phyloP scores from a whole-genome alignment of 805 yeast species.

The Candida hungchunana region DNA sequence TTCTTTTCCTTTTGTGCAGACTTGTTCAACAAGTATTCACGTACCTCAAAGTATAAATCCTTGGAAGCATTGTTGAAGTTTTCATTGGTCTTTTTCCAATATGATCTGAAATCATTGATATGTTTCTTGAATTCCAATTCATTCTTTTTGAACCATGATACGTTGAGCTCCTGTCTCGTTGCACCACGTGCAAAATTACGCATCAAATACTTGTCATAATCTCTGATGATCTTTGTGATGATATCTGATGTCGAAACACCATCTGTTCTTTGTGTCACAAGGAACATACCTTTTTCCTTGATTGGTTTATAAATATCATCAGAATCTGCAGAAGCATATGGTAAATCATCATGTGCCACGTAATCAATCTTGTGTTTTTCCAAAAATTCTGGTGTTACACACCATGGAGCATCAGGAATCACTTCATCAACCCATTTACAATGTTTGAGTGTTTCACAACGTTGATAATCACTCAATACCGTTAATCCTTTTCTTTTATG shows the following conservation, averaged over 20 bases:
- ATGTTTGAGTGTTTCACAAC: slow-evolving; percentile 87
- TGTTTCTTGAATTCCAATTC: slow-evolving; percentile 93
- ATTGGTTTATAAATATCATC: slow-evolving; percentile 94
- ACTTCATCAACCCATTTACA: slow-evolving; percentile 99
- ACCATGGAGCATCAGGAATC: slow-evolving; percentile 93
- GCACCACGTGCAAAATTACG: slow-evolving; percentile 98
- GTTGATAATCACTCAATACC: slow-evolving; percentile 80
- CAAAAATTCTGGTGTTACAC: slow-evolving; percentile 79
- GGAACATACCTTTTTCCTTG: slow-evolving; percentile 83
- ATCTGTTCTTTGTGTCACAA: slow-evolving; percentile 94
- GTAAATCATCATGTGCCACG: slow-evolving; percentile 96
- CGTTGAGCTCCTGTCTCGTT: slow-evolving; percentile 91
- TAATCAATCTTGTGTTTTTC: slow-evolving; percentile 81
- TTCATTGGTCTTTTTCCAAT: slow-evolving; percentile 73
- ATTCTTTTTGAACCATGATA: slow-evolving; percentile 95
- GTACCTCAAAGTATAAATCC: slow-evolving; percentile 80
- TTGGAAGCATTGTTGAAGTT: slow-evolving; percentile 67
- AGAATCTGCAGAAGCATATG: slow-evolving; percentile 83
- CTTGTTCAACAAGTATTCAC: slow-evolving; percentile 61
- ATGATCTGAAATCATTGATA: slow-evolving; percentile 79
- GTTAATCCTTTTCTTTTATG: slow-evolving; percentile 92
- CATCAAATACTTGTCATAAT: slow-evolving; percentile 94
- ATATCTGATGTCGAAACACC: slow-evolving; percentile 96
- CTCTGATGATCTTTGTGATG: slow-evolving; percentile 90
- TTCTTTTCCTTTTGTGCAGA: slow-evolving; percentile 26